Percentiles rank a stretch among this genome's conserved stretches.
These are phyloP conservation scores for Leccinellum rugosiceps DNA, from an alignment of 768 basidiomycete species.

Conservation along the genomic window DNA sequence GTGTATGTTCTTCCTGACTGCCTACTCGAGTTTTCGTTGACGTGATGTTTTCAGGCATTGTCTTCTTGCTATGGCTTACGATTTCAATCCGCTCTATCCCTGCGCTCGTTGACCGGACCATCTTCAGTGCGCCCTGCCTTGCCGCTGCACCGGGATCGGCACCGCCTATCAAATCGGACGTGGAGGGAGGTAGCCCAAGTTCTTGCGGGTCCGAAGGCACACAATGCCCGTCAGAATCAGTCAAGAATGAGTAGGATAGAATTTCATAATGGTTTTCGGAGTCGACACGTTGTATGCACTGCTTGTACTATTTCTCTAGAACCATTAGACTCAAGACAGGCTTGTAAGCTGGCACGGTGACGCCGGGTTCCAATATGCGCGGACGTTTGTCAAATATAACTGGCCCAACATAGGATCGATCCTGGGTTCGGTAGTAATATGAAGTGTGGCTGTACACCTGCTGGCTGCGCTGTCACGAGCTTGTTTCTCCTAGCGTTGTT, in stretches of 20 bases:
- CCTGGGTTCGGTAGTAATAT: background rate
- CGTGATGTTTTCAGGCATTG: constrained; percentile 30
- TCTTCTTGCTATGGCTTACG: constrained; percentile 41
- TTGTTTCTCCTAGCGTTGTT: constrained; percentile 9
- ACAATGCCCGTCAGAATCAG: background rate
- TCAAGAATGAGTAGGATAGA: constrained; percentile 1
- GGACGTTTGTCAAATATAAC: background rate
- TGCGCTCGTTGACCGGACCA: constrained; percentile 42
- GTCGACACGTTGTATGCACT: background rate
- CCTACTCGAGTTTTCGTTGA: background rate
- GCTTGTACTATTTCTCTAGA: background rate
- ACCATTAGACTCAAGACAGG: background rate
- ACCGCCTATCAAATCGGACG: background rate
- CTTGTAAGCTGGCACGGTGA: background rate
- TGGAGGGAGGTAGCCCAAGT: constrained; percentile 3
- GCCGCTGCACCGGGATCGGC: constrained; percentile 16
- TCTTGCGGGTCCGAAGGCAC: background rate
- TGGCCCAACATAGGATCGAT: background rate
- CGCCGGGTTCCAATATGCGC: background rate
- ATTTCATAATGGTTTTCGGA: background rate
- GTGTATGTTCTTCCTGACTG: constrained; percentile 32
- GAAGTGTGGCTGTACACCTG: constrained; percentile 21
- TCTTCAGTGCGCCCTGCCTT: constrained; percentile 47
- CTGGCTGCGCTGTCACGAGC: background rate
- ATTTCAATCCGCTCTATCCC: constrained; percentile 43